Base-by-base conservation (phyloP, 2,329 filamentous ascomycete species). In the Eutypa lata region DNA sequence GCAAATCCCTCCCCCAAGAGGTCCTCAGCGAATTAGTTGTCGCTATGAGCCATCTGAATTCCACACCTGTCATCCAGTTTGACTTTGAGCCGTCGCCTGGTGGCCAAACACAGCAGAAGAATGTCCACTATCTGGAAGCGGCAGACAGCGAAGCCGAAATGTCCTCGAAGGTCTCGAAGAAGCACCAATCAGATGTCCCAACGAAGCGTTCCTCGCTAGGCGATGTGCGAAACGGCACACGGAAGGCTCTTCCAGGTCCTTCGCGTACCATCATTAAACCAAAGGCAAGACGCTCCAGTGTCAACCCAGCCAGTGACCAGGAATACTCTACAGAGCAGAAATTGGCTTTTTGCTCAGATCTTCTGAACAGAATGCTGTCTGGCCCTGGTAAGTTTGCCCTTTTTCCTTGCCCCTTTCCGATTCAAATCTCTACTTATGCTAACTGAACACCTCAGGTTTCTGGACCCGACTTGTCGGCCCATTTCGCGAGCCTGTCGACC, bases 381-480 rank as follows among this genome's bases (percentile, higher is more conserved):
- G 83, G 82, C 0, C 83, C 83, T 54, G 81, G 81, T 82, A 72
- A 65, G 66, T 59, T 24, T 26, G 26, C 13, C 19, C 11, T 28
- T 48, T 19, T 16, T 19, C 16, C 26, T 24, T n/a, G n/a, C n/a
- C n/a, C n/a, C n/a, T n/a, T n/a, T n/a, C n/a, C n/a, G n/a, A n/a
- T n/a, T n/a, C n/a, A n/a, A n/a, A n/a, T n/a, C n/a, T 11, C 37
- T 18, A 8, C 14, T 37, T 7, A 22, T 51, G 2, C 28, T 44
- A 49, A 16, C n/a, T 48, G 19, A 42, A 26, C 7, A 4, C 24
- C 42, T 18, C 49, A 84, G 82, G 83, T 7, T 86, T 83, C 65
- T 87, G 83, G 83, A 86, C 83, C 0, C 79, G 83, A n/a, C 74
- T 86, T 0, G 82, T 86, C 3, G 81, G 81, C 0, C 81, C 82